A percentile compares a stretch with the other conserved stretches of the same genome.
These are phyloP conservation scores for Niebla homalea DNA, from an alignment of 495 filamentous ascomycete species.

Conservation along the genomic window DNA sequence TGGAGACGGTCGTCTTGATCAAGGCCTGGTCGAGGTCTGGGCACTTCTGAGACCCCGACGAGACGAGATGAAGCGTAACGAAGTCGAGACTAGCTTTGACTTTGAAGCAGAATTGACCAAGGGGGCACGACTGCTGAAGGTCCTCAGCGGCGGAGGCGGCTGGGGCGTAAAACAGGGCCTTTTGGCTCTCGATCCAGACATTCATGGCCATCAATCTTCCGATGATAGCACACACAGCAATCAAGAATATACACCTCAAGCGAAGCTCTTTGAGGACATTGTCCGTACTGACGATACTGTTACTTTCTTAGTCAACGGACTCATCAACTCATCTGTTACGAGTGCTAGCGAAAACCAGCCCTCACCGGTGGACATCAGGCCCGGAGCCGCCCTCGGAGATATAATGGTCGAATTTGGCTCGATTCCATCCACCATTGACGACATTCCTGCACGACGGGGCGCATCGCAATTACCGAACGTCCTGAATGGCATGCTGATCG, in stretches of 20 bases:
- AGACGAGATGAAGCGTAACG: neutral
- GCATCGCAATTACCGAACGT: neutral
- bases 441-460: slow-evolving; percentile 1
- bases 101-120: slow-evolving; percentile 13
- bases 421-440: slow-evolving; percentile 3
- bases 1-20: slow-evolving; percentile 28
- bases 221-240: slow-evolving; percentile 1
- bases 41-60: slow-evolving; percentile 48
- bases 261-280: slow-evolving; percentile 33
- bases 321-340: too few relatives aligned
- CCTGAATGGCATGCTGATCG: slow-evolving; percentile 8
- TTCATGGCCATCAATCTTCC: slow-evolving; percentile 7
- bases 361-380: too few relatives aligned
- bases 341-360: too few relatives aligned
- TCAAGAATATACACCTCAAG: slow-evolving; percentile 17
- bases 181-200: slow-evolving; percentile 65
- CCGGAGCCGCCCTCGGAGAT: too few relatives aligned
- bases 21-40: slow-evolving; percentile 54
- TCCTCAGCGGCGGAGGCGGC: slow-evolving; percentile 79
- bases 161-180: slow-evolving; percentile 82
- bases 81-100: slow-evolving; percentile 13
- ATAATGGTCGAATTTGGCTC: slow-evolving; percentile 5
- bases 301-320: slow-evolving; percentile 24
- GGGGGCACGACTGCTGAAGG: slow-evolving; percentile 47
- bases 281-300: slow-evolving; percentile 34